Conservation (phyloP, 2,329 filamentous ascomycete genomes). For the Fusarium napiforme region DNA sequence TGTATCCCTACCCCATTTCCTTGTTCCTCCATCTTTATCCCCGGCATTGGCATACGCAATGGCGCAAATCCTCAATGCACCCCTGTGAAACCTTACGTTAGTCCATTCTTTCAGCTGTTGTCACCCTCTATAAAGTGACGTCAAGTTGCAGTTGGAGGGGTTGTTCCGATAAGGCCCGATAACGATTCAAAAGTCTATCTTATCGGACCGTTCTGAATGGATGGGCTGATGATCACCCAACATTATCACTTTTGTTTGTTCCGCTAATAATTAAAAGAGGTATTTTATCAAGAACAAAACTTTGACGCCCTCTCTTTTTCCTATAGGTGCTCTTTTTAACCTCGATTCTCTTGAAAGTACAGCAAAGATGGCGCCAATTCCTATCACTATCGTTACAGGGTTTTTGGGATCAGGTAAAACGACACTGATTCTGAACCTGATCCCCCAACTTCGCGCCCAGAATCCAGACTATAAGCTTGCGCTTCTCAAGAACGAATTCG, state of each 20-base stretch:
- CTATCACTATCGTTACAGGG: constrained; percentile 94
- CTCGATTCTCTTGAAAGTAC: background rate
- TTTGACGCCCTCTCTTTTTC: background rate
- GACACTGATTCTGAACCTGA: constrained; percentile 91
- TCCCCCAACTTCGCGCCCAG: constrained; percentile 84
- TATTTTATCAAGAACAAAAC: constrained; percentile 34
- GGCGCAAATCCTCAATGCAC: constrained; percentile 15
- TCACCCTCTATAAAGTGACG: constrained; percentile 28
- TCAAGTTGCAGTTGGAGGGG: constrained; percentile 37
- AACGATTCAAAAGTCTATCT: constrained; percentile 35
- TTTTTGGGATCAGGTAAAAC: constrained; percentile 98
- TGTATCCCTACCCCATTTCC: constrained; percentile 19
- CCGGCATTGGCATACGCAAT: constrained; percentile 42
- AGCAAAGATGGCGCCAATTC: constrained; percentile 72
- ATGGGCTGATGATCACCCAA: constrained; percentile 38
- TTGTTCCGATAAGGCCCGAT: constrained; percentile 38
- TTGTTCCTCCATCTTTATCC: constrained; percentile 19
- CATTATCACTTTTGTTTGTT: constrained; percentile 10
- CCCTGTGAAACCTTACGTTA: constrained; percentile 29
- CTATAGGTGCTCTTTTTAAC: background rate
- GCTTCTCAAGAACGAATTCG: constrained; percentile 97
- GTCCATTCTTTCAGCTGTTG: background rate
- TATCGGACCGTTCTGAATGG: constrained; percentile 34
- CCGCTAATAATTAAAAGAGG: constrained; percentile 24
- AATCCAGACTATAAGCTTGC: constrained; percentile 85